phyloP scores from a whole-genome alignment of 352 stramenopile species.

The Globisporangium yorkense region DNA sequence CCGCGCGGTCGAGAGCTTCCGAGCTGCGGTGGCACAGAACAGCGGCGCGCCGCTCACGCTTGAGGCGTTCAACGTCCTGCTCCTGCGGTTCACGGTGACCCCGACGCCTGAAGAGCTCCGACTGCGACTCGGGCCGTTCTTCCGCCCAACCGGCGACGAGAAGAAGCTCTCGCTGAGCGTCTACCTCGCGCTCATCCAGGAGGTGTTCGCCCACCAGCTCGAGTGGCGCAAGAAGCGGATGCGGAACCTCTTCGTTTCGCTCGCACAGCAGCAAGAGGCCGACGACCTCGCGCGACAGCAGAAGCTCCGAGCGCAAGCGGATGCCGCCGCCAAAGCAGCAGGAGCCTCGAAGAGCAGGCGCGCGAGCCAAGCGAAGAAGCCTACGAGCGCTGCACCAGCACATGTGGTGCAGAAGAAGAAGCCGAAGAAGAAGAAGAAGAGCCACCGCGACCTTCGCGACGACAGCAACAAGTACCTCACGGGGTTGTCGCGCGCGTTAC shows the following conservation, averaged over 20 bases:
- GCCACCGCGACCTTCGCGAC: slow-evolving; percentile 15
- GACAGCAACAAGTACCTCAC: slow-evolving; percentile 27
- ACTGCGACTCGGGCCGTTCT: slow-evolving; percentile 35
- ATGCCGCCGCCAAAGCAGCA: background rate
- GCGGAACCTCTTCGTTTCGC: slow-evolving; percentile 32
- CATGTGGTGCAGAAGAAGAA: slow-evolving; percentile 12
- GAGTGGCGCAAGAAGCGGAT: slow-evolving; percentile 42
- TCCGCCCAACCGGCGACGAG: slow-evolving; percentile 48
- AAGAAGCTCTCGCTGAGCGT: slow-evolving; percentile 42
- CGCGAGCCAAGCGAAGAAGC: slow-evolving; percentile 3
- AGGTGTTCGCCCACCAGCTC: slow-evolving; percentile 38
- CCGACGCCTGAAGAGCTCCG: slow-evolving; percentile 27
- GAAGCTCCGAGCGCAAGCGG: slow-evolving; percentile 11
- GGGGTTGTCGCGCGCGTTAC: slow-evolving; percentile 28
- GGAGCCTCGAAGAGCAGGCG: background rate
- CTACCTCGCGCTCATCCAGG: slow-evolving; percentile 38
- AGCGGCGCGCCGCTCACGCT: slow-evolving; percentile 31
- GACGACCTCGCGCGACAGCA: slow-evolving; percentile 8
- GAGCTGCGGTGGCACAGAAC: slow-evolving; percentile 22
- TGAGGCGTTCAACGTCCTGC: slow-evolving; percentile 45
- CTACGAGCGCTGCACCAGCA: background rate
- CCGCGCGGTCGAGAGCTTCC: slow-evolving; percentile 17
- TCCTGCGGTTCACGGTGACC: slow-evolving; percentile 28
- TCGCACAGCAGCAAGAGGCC: slow-evolving; percentile 24
- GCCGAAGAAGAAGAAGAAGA: slow-evolving; percentile 24